phyloP scores from a whole-genome alignment of 768 basidiomycete genomes.

The Clavulina sp. region DNA sequence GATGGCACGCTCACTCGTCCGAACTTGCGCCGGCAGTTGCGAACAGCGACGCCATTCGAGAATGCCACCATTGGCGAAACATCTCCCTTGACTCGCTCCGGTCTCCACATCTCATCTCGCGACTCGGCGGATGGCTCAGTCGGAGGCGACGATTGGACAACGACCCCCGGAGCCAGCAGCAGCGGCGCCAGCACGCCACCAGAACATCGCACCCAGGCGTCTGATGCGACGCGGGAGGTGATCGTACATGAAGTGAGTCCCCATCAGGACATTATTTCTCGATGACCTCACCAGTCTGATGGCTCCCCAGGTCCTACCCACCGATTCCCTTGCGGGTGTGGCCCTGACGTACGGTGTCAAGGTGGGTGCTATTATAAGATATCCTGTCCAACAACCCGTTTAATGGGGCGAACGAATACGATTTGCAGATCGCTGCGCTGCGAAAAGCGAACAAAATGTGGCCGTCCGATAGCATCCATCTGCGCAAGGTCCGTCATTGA shows the following conservation, averaged over 20 bases:
- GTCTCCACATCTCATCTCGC: too few relatives aligned
- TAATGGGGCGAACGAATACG: background rate
- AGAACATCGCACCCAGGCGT: too few relatives aligned
- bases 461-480: slow-evolving; percentile 82
- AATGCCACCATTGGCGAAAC: background rate
- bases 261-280: background rate
- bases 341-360: slow-evolving; percentile 80
- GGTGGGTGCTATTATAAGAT: slow-evolving; percentile 24
- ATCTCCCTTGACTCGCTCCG: background rate
- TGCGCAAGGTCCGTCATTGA: slow-evolving; percentile 33
- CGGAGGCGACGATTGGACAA: slow-evolving; percentile 1
- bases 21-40: background rate
- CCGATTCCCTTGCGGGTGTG: slow-evolving; percentile 73
- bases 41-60: background rate
- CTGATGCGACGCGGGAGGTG: slow-evolving; percentile 6
- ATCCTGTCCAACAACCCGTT: background rate
- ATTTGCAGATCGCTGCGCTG: slow-evolving; percentile 38
- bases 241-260: slow-evolving; percentile 9
- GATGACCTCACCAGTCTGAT: background rate
- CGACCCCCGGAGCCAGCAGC: background rate
- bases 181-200: background rate
- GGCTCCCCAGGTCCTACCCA: slow-evolving; percentile 33
- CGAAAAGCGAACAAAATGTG: slow-evolving; percentile 84
- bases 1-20: background rate
- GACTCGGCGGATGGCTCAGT: too few relatives aligned